Evolutionary conservation across 805 yeast genomes (phyloP), one percentile per base, ranked within the genome.

Genomic region (Wickerhamiella alocasiicola): DNA sequence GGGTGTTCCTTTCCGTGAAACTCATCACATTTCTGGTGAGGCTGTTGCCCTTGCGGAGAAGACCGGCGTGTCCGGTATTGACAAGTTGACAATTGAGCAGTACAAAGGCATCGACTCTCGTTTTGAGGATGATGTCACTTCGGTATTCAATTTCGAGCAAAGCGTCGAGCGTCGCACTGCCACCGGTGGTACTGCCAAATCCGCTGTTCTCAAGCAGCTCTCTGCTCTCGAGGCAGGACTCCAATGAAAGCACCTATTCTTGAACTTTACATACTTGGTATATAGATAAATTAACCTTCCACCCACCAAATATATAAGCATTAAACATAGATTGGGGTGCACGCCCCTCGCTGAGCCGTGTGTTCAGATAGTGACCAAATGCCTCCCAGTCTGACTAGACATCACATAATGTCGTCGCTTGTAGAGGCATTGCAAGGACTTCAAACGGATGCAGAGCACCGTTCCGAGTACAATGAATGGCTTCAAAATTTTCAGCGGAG

Each of bases 1-100:
- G 62, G 98, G 98, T 46, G 98, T 91, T 50, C 98, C 98, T 43
- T 91, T 91, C 67, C 83, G 99, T 68, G 97, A 91, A 65, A 91
- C 98, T 1, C 99, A 91, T 65, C 97, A 91, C 62, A 91, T 91
- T 46, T 84, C 96, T 5, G 99, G 99, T 43, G 95, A 85, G 62
- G 91, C 96, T 65, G 99, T 91, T 34, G 76, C 94, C 47, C 61
- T 65, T 33, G 95, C 97, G 5, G 99, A 91, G 66, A 87, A 74
- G 46, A 62, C 68, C 45, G 71, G 71, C 16, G 65, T 83, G 31
- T 65, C 78, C 6, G 96, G 96, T 40, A 91, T 91, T 58, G 97
- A 91, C 61, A 66, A 85, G 59, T 68, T 91, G 54, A 61, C 81
- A 3, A 59, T 82, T 39, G 80, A 71, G 39, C 95, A 88, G 60